phyloP scores from a whole-genome alignment of 192 early-diverging fungal genomes.

The Oehlia diaphana region DNA sequence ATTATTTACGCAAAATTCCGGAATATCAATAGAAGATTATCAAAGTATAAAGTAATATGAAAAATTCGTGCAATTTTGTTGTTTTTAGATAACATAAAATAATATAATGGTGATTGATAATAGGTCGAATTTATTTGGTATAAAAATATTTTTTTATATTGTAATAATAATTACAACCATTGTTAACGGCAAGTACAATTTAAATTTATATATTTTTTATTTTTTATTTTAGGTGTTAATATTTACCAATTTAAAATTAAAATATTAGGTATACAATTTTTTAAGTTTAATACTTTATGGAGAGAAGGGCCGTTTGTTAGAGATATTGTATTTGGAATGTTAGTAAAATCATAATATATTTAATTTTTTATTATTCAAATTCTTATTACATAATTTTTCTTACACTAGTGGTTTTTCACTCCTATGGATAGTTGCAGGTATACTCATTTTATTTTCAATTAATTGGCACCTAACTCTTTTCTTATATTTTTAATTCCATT shows the following conservation, averaged over 20 bases:
- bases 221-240: neutral
- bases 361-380: neutral
- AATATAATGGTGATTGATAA: neutral
- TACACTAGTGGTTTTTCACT: neutral
- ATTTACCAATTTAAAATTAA: neutral
- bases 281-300: neutral
- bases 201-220: neutral
- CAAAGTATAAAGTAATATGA: too few species aligned
- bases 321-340: neutral
- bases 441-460: neutral
- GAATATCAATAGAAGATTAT: too few species aligned
- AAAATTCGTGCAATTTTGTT: too few species aligned
- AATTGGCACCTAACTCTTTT: neutral
- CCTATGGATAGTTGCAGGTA: neutral
- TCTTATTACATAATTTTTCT: neutral
- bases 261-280: neutral
- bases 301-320: neutral
- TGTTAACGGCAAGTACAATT: neutral
- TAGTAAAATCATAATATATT: neutral
- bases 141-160: neutral
- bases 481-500: neutral
- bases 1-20: too few species aligned
- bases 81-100: too few species aligned
- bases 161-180: neutral
- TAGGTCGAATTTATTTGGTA: neutral